These are phyloP conservation scores for Candida vaughaniae DNA, from an alignment of 805 yeast genomes.

Conservation along the genomic window DNA sequence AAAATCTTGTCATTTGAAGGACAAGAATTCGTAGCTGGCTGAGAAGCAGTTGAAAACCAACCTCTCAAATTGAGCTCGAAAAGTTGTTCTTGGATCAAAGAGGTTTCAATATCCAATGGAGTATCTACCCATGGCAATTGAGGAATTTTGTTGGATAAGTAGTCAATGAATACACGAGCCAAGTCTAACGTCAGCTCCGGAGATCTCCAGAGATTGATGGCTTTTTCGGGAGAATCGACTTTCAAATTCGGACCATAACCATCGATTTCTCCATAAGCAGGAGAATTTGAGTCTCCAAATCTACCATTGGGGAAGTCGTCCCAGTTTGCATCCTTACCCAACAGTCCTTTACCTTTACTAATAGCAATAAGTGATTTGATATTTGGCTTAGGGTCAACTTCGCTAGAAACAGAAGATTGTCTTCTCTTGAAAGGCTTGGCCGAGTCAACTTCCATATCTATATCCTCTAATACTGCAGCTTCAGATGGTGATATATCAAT, in stretches of 20 bases:
- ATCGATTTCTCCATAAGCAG: slow-evolving; percentile 97
- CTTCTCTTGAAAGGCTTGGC: slow-evolving; percentile 22
- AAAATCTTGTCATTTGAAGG: slow-evolving; percentile 79
- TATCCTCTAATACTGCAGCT: slow-evolving; percentile 19
- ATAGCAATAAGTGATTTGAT: slow-evolving; percentile 62
- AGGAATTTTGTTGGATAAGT: slow-evolving; percentile 70
- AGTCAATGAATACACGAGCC: slow-evolving; percentile 64
- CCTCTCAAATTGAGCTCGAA: slow-evolving; percentile 73
- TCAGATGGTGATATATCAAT: slow-evolving; percentile 37
- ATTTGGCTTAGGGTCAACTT: slow-evolving; percentile 24
- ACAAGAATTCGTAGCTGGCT: slow-evolving; percentile 86
- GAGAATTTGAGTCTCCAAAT: slow-evolving; percentile 91
- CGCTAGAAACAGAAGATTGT: slow-evolving; percentile 38
- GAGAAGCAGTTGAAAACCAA: slow-evolving; percentile 88
- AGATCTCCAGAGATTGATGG: slow-evolving; percentile 75
- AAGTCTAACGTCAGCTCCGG: slow-evolving; percentile 64
- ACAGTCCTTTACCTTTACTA: slow-evolving; percentile 77
- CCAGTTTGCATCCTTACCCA: slow-evolving; percentile 93
- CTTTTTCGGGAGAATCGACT: slow-evolving; percentile 59
- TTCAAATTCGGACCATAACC: slow-evolving; percentile 94
- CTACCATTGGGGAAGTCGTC: slow-evolving; percentile 96
- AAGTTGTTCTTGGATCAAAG: slow-evolving; percentile 87
- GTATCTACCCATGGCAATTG: slow-evolving; percentile 91
- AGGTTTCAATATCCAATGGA: slow-evolving; percentile 85
- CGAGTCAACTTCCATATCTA: slow-evolving; percentile 6